Conservation (phyloP, 2,329 filamentous ascomycete genomes). For the Fusarium scirpi region DNA sequence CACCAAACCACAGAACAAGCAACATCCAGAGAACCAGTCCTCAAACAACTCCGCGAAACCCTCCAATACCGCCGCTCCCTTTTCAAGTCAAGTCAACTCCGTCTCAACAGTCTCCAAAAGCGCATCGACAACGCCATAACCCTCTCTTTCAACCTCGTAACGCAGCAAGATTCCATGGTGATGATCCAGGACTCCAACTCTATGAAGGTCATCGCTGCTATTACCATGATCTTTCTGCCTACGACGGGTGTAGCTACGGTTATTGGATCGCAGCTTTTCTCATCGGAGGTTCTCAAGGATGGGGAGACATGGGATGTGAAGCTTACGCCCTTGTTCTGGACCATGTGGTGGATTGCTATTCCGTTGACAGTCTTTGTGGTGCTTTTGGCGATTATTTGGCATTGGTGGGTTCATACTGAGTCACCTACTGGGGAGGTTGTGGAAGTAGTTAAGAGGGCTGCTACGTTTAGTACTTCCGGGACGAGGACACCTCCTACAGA, state of each 20-base stretch:
- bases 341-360: slow-evolving; percentile 49
- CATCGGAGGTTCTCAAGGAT: slow-evolving; percentile 36
- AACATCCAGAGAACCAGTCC: slow-evolving; percentile 23
- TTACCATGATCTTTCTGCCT: slow-evolving; percentile 55
- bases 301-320: slow-evolving; percentile 41
- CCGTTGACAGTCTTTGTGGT: slow-evolving; percentile 46
- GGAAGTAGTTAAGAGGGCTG: slow-evolving; percentile 37
- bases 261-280: slow-evolving; percentile 47
- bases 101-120: slow-evolving; percentile 51
- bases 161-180: slow-evolving; percentile 53
- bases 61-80: slow-evolving; percentile 50
- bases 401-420: slow-evolving; percentile 48
- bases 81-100: slow-evolving; percentile 53
- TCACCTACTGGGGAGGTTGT: slow-evolving; percentile 38
- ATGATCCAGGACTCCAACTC: slow-evolving; percentile 53
- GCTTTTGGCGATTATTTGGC: slow-evolving; percentile 45
- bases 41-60: slow-evolving; percentile 46
- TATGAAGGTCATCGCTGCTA: slow-evolving; percentile 54
- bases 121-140: slow-evolving; percentile 53
- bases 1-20: slow-evolving; percentile 2
- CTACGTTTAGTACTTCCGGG: slow-evolving; percentile 34
- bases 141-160: slow-evolving; percentile 53
- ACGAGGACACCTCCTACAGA: slow-evolving; percentile 22
- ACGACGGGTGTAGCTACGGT: slow-evolving; percentile 53
- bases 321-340: slow-evolving; percentile 48